Percentiles rank a stretch among this genome's conserved stretches.
Evolutionary conservation across 2,329 filamentous ascomycete genomes (phyloP).

Genomic region (Talaromyces sp.): DNA sequence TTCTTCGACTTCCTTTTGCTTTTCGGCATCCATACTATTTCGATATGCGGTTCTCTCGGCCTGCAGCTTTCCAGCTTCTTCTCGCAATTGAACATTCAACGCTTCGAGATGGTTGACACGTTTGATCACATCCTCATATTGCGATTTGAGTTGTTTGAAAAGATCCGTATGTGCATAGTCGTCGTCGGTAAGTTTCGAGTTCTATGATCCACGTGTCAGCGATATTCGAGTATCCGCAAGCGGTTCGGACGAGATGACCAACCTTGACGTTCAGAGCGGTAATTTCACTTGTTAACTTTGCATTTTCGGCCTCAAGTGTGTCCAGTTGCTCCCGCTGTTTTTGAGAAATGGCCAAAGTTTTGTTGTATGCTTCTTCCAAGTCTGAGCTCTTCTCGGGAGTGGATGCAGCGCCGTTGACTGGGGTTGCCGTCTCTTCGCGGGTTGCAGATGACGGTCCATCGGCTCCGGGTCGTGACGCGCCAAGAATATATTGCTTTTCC

Average conservation of each 20-base stretch:
- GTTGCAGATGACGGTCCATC: slow-evolving; percentile 46
- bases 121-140: slow-evolving; percentile 90
- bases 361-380: slow-evolving; percentile 71
- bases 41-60: slow-evolving; percentile 81
- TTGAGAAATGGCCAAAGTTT: slow-evolving; percentile 68
- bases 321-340: slow-evolving; percentile 90
- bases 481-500: slow-evolving; percentile 80
- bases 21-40: slow-evolving; percentile 75
- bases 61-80: slow-evolving; percentile 80
- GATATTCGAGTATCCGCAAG: background rate
- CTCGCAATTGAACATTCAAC: slow-evolving; percentile 76
- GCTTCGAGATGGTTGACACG: slow-evolving; percentile 89
- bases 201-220: slow-evolving; percentile 43
- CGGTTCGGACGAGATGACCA: slow-evolving; percentile 24
- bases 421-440: slow-evolving; percentile 52
- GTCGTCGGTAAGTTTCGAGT: slow-evolving; percentile 77
- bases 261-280: slow-evolving; percentile 64
- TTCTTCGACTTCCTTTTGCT: slow-evolving; percentile 68
- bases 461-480: slow-evolving; percentile 52
- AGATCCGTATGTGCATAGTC: slow-evolving; percentile 90
- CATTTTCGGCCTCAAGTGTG: slow-evolving; percentile 72
- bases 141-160: slow-evolving; percentile 85
- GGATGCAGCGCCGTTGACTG: slow-evolving; percentile 54
- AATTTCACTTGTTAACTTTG: slow-evolving; percentile 71
- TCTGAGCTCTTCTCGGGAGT: slow-evolving; percentile 60